These are phyloP conservation scores for Pythium periplocum DNA, from an alignment of 352 stramenopile genomes.

Conservation along the genomic window DNA sequence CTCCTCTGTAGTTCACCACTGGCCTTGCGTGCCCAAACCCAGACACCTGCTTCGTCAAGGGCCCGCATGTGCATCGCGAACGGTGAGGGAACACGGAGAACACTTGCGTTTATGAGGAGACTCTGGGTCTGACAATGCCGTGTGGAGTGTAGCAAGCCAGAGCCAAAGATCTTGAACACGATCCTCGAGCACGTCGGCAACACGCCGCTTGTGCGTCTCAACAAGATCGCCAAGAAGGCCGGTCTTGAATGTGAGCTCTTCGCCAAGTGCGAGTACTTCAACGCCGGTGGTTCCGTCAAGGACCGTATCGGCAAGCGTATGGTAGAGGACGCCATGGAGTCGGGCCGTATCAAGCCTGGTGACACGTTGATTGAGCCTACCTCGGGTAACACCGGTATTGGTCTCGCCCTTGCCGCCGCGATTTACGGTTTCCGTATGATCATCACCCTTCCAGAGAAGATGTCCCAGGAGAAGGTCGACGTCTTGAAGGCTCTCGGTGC, in stretches of 20 bases:
- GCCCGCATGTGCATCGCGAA: slow-evolving; percentile 56
- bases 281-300: slow-evolving; percentile 89
- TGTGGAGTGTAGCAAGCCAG: slow-evolving; percentile 19
- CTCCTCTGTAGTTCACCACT: slow-evolving; percentile 12
- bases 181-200: slow-evolving; percentile 94
- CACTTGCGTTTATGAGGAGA: background rate
- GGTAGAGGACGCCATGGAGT: slow-evolving; percentile 86
- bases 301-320: slow-evolving; percentile 83
- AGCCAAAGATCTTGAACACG: slow-evolving; percentile 89
- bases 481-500: slow-evolving; percentile 94
- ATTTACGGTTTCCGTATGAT: slow-evolving; percentile 96
- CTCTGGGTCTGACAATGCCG: background rate
- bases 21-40: slow-evolving; percentile 42
- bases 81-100: slow-evolving; percentile 17
- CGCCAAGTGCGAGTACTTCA: slow-evolving; percentile 95
- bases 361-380: slow-evolving; percentile 96
- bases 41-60: slow-evolving; percentile 62
- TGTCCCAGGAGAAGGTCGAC: slow-evolving; percentile 96
- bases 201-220: slow-evolving; percentile 93
- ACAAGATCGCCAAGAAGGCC: slow-evolving; percentile 73
- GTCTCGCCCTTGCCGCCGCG: slow-evolving; percentile 94
- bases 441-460: slow-evolving; percentile 94
- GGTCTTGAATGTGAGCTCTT: slow-evolving; percentile 87
- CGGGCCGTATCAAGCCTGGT: slow-evolving; percentile 82
- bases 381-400: slow-evolving; percentile 96